Evolutionary conservation across 257 asterid genomes (phyloP).

Genomic region (Fraxinus cuspidata): DNA sequence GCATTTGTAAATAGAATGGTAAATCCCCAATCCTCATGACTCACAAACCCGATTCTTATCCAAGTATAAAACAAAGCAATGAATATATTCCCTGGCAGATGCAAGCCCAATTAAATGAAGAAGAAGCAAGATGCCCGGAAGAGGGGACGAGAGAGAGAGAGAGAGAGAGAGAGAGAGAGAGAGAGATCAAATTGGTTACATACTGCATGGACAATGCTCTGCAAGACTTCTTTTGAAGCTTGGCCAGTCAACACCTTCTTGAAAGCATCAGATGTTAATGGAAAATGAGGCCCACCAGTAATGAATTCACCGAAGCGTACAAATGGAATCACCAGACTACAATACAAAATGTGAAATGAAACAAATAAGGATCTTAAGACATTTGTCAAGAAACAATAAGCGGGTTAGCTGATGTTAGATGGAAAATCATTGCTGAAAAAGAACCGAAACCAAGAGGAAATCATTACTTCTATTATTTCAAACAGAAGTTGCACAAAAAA

Average conservation of each 20-base stretch:
- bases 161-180: neutral
- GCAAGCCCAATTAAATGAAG: neutral
- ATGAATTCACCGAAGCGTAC: conserved; percentile 79
- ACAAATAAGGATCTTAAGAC: conserved; percentile 14
- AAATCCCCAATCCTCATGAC: neutral
- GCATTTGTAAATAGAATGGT: neutral
- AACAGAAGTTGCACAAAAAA: conserved; percentile 12
- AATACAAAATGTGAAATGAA: conserved; percentile 15
- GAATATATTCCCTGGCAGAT: neutral
- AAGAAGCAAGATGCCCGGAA: neutral
- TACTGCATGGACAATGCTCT: conserved; percentile 85
- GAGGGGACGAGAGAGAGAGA: neutral
- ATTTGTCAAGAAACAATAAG: conserved; percentile 10
- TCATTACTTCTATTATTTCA: neutral
- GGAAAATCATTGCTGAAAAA: conserved; percentile 15
- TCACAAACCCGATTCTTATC: neutral
- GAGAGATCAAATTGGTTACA: conserved; percentile 26
- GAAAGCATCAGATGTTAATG: conserved; percentile 80
- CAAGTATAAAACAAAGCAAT: neutral
- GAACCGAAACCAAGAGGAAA: neutral
- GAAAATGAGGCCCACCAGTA: conserved; percentile 87
- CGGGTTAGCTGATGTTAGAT: neutral
- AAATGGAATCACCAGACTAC: conserved; percentile 82
- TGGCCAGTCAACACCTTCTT: conserved; percentile 91
- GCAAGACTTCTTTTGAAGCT: conserved; percentile 75